Percentiles rank a stretch among this genome's conserved stretches.
Evolutionary conservation across 208 protist species (phyloP).

Genomic region (Trypanosoma rangeli): DNA sequence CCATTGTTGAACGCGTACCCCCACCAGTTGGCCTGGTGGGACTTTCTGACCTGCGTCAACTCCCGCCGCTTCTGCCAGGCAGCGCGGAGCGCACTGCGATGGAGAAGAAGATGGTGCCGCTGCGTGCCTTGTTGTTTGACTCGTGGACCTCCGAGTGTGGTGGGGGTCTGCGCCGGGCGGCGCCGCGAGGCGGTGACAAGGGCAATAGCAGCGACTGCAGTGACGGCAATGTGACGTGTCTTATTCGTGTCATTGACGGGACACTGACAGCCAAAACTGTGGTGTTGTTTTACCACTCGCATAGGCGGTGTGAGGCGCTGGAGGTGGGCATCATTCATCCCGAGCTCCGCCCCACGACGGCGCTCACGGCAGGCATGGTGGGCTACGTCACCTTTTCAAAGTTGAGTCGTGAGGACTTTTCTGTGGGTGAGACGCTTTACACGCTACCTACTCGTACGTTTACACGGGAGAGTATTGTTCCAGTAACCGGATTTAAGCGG

Average conservation of each 20-base stretch:
- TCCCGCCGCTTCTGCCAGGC: slow-evolving; percentile 61
- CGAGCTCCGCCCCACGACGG: slow-evolving; percentile 74
- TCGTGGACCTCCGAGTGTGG: slow-evolving; percentile 93
- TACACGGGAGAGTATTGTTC: slow-evolving; percentile 35
- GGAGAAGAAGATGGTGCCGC: slow-evolving; percentile 63
- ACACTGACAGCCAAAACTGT: slow-evolving; percentile 76
- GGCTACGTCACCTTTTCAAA: slow-evolving; percentile 94
- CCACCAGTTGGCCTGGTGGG: slow-evolving; percentile 52
- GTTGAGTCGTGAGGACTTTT: slow-evolving; percentile 81
- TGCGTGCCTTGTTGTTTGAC: slow-evolving; percentile 96
- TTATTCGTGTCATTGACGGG: slow-evolving; percentile 91
- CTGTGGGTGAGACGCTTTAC: slow-evolving; percentile 95
- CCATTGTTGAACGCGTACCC: slow-evolving; percentile 92
- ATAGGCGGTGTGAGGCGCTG: slow-evolving; percentile 75
- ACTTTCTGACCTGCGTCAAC: slow-evolving; percentile 79
- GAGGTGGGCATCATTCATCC: slow-evolving; percentile 96
- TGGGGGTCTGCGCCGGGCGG: slow-evolving; percentile 70
- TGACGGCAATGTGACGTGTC: slow-evolving; percentile 63
- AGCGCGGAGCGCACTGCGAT: slow-evolving; percentile 49
- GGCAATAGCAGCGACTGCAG: slow-evolving; percentile 11
- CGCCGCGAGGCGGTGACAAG: slow-evolving; percentile 8
- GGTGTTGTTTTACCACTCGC: slow-evolving; percentile 63
- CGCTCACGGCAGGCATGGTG: slow-evolving; percentile 93
- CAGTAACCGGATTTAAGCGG: slow-evolving; percentile 57
- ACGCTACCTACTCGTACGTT: slow-evolving; percentile 54